A percentile compares a stretch with the other conserved stretches of the same genome.
These are phyloP conservation scores for Dendrobium huoshanense DNA, from an alignment of 106 monocot species.

Conservation along the genomic window DNA sequence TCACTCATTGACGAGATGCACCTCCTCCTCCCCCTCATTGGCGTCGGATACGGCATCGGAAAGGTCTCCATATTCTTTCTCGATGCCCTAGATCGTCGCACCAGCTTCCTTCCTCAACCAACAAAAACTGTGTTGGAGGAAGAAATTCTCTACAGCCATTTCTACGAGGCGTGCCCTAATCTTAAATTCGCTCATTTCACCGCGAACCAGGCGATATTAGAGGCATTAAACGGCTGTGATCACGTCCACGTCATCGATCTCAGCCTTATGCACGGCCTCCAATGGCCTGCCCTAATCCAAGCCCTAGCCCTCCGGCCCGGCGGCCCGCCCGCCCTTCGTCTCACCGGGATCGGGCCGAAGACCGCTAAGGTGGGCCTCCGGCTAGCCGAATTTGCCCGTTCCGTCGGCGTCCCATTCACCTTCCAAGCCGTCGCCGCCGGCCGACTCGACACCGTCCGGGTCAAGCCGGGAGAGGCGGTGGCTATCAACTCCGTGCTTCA, in stretches of 20 bases:
- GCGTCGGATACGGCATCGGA: slow-evolving; percentile 24
- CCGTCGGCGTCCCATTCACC: slow-evolving; percentile 28
- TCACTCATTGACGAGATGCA: slow-evolving; percentile 15
- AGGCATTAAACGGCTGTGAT: slow-evolving; percentile 31
- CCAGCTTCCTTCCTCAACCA: slow-evolving; percentile 6
- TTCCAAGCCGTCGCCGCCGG: slow-evolving; percentile 30
- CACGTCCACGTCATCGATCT: slow-evolving; percentile 43
- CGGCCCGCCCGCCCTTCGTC: slow-evolving; percentile 27
- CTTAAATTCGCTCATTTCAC: slow-evolving; percentile 51
- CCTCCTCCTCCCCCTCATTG: slow-evolving; percentile 7
- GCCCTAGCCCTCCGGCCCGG: slow-evolving; percentile 44
- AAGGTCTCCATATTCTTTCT: slow-evolving; percentile 38
- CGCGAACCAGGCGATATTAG: slow-evolving; percentile 47
- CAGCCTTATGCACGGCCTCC: slow-evolving; percentile 32
- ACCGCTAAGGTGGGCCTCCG: slow-evolving; percentile 25
- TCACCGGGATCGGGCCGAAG: slow-evolving; percentile 34
- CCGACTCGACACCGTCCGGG: slow-evolving; percentile 25
- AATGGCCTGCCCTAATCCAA: slow-evolving; percentile 50
- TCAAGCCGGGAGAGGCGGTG: slow-evolving; percentile 24
- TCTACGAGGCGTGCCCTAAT: slow-evolving; percentile 37
- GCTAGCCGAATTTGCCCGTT: slow-evolving; percentile 30
- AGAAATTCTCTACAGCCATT: slow-evolving; percentile 25
- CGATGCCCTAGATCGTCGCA: slow-evolving; percentile 25
- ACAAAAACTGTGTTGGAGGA: background rate
- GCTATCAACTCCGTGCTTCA: slow-evolving; percentile 42